phyloP scores from a whole-genome alignment of 2,329 filamentous ascomycete species.

The Neurospora crassa region DNA sequence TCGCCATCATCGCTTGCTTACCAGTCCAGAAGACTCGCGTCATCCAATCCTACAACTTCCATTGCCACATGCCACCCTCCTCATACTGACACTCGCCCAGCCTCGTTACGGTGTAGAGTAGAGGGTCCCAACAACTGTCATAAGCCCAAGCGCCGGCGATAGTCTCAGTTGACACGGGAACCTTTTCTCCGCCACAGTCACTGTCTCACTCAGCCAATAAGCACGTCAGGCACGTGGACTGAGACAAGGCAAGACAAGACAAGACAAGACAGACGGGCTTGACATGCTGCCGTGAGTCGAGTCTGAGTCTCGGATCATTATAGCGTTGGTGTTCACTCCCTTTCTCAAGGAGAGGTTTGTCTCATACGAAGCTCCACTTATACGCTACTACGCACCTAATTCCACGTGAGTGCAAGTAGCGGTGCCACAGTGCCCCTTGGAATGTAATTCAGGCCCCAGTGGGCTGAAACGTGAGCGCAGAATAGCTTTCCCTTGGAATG shows the following conservation, averaged over 20 bases:
- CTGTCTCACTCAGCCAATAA: neutral
- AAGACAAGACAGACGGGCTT: neutral
- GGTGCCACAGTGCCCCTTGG: neutral
- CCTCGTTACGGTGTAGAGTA: neutral
- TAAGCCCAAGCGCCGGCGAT: neutral
- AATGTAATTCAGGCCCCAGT: neutral
- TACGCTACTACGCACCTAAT: neutral
- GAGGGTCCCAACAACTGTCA: neutral
- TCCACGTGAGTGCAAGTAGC: neutral
- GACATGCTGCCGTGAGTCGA: neutral
- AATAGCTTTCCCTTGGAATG: neutral
- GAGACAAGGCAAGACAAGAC: neutral
- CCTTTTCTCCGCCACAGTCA: neutral
- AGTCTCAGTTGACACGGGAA: neutral
- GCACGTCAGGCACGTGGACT: neutral
- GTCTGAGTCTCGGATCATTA: neutral
- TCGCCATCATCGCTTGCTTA: neutral
- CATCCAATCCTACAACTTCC: neutral
- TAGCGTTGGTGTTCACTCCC: neutral
- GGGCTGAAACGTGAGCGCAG: neutral
- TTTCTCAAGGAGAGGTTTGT: neutral
- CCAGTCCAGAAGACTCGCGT: neutral
- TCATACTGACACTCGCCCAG: neutral
- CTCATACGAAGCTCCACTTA: neutral
- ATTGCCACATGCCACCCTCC: neutral